Evolutionary conservation across 257 asterid species (phyloP).

Genomic region (Fraxinus cuspidata): DNA sequence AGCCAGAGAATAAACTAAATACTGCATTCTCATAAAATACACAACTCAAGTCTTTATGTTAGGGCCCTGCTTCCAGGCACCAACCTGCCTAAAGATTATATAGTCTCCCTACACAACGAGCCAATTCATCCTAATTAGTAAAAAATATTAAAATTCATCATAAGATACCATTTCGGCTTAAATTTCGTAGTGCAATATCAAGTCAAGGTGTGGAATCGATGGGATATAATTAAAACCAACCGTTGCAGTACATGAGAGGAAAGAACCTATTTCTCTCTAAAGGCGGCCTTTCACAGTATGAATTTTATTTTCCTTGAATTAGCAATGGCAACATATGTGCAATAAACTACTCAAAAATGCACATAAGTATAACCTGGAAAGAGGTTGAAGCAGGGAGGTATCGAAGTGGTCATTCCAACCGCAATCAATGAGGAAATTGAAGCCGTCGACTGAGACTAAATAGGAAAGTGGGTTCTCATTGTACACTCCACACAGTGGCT

Average conservation of each 20-base stretch:
- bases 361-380: constrained; percentile 59
- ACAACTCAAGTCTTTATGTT: neutral
- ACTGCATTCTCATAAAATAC: neutral
- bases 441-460: constrained; percentile 82
- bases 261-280: neutral
- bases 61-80: neutral
- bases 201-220: neutral
- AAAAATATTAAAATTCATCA: neutral
- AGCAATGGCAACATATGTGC: neutral
- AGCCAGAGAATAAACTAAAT: neutral
- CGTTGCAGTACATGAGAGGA: neutral
- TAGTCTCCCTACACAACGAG: neutral
- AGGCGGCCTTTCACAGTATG: neutral
- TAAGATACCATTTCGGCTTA: neutral
- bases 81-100: neutral
- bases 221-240: neutral
- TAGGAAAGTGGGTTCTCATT: constrained; percentile 90
- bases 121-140: neutral
- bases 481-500: constrained; percentile 93
- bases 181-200: neutral
- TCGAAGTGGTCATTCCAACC: constrained; percentile 99
- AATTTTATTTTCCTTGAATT: neutral
- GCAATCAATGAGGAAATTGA: constrained; percentile 90
- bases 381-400: constrained; percentile 84
- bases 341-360: constrained; percentile 5